phyloP scores from a whole-genome alignment of 768 basidiomycete species.

The Neoboletus subvelutipes region DNA sequence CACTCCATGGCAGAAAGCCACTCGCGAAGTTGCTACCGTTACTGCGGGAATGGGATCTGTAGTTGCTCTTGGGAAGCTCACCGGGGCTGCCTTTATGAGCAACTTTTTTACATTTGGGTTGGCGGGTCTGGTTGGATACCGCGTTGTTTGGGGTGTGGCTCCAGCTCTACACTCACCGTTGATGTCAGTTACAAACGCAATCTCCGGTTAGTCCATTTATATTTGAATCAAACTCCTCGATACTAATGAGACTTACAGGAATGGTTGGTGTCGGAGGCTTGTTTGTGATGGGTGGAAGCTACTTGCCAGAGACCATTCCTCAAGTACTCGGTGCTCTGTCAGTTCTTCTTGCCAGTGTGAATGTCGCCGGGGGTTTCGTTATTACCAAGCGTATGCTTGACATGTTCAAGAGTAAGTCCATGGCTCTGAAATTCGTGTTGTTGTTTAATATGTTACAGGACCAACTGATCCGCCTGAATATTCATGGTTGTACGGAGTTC shows the following conservation, averaged over 20 bases:
- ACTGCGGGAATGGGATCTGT: conserved; percentile 75
- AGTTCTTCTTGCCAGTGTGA: conserved; percentile 85
- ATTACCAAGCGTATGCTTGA: conserved; percentile 92
- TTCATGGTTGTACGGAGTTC: conserved; percentile 77
- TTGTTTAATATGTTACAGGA: conserved; percentile 40
- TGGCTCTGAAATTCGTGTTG: background rate
- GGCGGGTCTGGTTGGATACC: conserved; percentile 82
- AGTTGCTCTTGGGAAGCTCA: conserved; percentile 74
- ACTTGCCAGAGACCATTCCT: conserved; percentile 76
- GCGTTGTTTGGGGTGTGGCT: conserved; percentile 87
- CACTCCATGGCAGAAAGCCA: conserved; percentile 84
- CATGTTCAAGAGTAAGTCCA: conserved; percentile 77
- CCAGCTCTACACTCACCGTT: conserved; percentile 87
- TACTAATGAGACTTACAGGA: conserved; percentile 33
- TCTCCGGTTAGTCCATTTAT: conserved; percentile 58
- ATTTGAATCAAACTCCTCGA: background rate
- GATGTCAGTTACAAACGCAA: conserved; percentile 90
- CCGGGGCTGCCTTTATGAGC: conserved; percentile 82
- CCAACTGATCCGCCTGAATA: conserved; percentile 88
- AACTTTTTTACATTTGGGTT: conserved; percentile 88
- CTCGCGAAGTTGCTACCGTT: conserved; percentile 69
- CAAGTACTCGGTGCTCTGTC: conserved; percentile 78
- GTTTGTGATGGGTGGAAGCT: conserved; percentile 90
- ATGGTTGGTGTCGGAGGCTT: conserved; percentile 84
- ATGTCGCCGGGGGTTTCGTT: conserved; percentile 86